Evolutionary conservation across 1,284 basidiomycete species (phyloP), one percentile per base, ranked within the genome.

Genomic region (Sanghuangporus sanghuang): DNA sequence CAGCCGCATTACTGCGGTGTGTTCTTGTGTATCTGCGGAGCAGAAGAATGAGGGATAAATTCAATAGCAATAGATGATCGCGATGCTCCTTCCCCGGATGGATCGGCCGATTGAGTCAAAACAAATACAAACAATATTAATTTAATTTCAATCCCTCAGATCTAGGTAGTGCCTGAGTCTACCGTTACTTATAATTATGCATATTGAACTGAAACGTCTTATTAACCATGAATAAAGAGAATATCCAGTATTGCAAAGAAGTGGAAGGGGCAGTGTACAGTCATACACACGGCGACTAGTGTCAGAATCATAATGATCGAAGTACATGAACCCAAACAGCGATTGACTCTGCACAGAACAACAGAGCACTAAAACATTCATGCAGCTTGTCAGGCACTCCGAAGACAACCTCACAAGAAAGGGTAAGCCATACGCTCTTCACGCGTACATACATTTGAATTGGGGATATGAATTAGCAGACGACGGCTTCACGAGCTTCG

Each of bases 211-310:
- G 21, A 7, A 46, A 2, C n/a, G 4, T 46, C 44, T 18, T 46
- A 16, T 16, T 46, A 2, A 18, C 16, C 6, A 46, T 46, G 9
- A 18, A n/a, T 7, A n/a, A 46, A 16, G 40, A 3, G 7, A 42
- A 42, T 11, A n/a, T 49, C 14, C 18, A 52, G 27, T 14, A 52
- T 52, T 52, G 27, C 18, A 9, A 52, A 23, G 49, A 23, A 52
- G 71, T 73, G 38, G 68, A 36, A 21, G 50, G 14, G 27, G 49
- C 6, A 23, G 23, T 7, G 12, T 27, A 52, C 16, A 52, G 49
- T 32, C 49, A 52, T 21, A 35, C 21, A 52, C 8, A 32, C 27
- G 49, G 23, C 21, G 18, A 9, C n/a, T 21, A 23, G 6, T 14
- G 8, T 7, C 8, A 32, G 12, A 35, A 18, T 36, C 11, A 18